phyloP scores from a whole-genome alignment of 2,329 filamentous ascomycete genomes.

The Venturia asperata region DNA sequence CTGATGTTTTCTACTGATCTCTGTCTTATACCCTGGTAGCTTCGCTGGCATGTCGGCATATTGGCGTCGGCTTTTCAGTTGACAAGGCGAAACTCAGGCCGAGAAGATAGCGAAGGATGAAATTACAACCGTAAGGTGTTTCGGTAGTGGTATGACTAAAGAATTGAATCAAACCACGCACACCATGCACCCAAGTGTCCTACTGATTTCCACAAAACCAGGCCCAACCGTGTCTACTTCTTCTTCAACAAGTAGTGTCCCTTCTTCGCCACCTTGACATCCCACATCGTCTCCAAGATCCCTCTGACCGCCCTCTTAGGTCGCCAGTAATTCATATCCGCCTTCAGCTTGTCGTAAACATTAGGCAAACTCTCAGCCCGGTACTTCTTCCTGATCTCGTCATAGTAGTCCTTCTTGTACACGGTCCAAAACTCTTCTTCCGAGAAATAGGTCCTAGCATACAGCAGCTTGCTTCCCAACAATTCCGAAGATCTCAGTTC shows the following conservation, averaged over 20 bases:
- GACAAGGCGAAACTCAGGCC: not conserved
- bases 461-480: constrained; percentile 62
- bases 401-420: constrained; percentile 55
- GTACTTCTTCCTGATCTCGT: constrained; percentile 52
- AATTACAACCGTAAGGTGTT: too few species aligned
- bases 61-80: not conserved
- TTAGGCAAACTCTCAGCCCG: constrained; percentile 52
- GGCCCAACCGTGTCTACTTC: not conserved
- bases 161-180: not conserved
- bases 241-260: constrained; percentile 2
- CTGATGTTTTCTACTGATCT: not conserved
- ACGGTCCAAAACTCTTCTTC: constrained; percentile 61
- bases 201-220: not conserved
- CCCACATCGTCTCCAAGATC: constrained; percentile 11
- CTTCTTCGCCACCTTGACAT: constrained; percentile 8
- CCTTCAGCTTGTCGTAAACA: constrained; percentile 58
- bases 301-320: constrained; percentile 4
- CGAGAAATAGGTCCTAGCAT: constrained; percentile 61
- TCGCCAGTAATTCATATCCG: constrained; percentile 9
- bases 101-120: too few species aligned
- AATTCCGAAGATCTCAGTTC: constrained; percentile 53
- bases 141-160: not conserved
- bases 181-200: not conserved
- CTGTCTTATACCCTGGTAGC: constrained; percentile 9
- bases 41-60: not conserved